A percentile compares a stretch with the other conserved stretches of the same genome.
Evolutionary conservation across 1,139 yeast species (phyloP).

Genomic region (Saccharomyces pastorianus): DNA sequence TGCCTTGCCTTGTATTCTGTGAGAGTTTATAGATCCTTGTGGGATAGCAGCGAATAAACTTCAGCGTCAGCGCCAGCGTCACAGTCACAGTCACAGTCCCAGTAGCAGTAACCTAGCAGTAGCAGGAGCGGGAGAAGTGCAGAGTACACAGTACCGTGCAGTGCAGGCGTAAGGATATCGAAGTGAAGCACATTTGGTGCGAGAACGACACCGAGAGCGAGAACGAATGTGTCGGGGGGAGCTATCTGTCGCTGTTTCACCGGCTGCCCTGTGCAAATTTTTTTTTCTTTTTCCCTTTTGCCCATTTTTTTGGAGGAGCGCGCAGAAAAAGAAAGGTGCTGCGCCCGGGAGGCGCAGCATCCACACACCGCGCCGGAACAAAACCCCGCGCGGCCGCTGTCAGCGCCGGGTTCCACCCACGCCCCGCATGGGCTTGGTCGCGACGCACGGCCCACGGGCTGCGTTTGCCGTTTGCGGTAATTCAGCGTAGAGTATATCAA

Average conservation of each 20-base stretch:
- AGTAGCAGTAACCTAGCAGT: background rate
- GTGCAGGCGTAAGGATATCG: background rate
- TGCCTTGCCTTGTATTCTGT: background rate
- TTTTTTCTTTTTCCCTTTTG: too few relatives aligned
- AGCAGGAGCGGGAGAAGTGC: background rate
- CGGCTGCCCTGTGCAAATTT: background rate
- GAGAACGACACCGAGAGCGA: background rate
- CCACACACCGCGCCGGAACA: background rate
- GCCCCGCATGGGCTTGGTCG: background rate
- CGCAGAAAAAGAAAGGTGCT: background rate
- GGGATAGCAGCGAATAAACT: background rate
- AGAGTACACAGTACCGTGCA: background rate
- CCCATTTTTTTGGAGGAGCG: background rate
- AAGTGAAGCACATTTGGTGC: background rate
- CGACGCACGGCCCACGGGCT: background rate
- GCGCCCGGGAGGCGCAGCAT: background rate
- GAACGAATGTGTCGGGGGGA: background rate
- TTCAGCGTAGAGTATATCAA: too few relatives aligned
- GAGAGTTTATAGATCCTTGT: background rate
- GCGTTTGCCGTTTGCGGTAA: too few relatives aligned
- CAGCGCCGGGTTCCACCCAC: background rate
- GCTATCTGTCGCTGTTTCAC: background rate
- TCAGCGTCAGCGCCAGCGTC: background rate
- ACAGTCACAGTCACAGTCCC: background rate
- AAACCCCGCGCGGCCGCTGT: conserved; percentile 1